phyloP scores from a whole-genome alignment of 139 green algal genomes.

The Zygnema cylindricum region DNA sequence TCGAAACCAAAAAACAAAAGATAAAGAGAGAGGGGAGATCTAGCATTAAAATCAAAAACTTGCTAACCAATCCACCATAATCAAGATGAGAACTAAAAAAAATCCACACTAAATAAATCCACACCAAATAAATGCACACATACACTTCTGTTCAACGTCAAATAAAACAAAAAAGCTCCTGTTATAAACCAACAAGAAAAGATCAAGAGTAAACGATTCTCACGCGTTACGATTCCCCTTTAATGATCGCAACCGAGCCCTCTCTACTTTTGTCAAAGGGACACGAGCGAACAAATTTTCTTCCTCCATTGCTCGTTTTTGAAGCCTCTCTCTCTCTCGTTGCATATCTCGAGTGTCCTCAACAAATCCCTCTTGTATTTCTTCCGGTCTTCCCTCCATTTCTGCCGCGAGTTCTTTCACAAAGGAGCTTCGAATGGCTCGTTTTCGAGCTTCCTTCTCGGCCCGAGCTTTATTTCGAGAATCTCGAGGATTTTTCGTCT shows the following conservation, averaged over 20 bases:
- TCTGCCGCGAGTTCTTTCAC: conserved; percentile 77
- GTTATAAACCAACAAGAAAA: neutral
- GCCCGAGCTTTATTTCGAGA: conserved; percentile 56
- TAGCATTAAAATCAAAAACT: conserved; percentile 30
- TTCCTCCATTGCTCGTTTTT: conserved; percentile 79
- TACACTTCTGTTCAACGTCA: neutral
- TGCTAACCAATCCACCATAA: neutral
- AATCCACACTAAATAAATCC: conserved; percentile 7
- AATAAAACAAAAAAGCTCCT: neutral
- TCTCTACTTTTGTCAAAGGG: conserved; percentile 73
- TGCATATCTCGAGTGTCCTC: conserved; percentile 41
- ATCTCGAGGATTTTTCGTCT: conserved; percentile 56
- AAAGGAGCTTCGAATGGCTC: conserved; percentile 71
- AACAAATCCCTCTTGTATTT: conserved; percentile 67
- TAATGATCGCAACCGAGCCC: conserved; percentile 74
- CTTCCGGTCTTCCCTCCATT: conserved; percentile 81
- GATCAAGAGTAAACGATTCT: neutral
- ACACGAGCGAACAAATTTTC: conserved; percentile 85
- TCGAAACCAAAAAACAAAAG: too few species aligned
- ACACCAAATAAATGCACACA: neutral
- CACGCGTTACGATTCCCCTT: conserved; percentile 26
- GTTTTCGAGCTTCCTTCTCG: conserved; percentile 61
- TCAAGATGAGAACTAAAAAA: conserved; percentile 18
- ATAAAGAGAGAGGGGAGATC: too few species aligned
- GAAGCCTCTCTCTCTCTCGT: conserved; percentile 74